phyloP scores from a whole-genome alignment of 2,329 filamentous ascomycete species.

The Orbilia brochopaga region DNA sequence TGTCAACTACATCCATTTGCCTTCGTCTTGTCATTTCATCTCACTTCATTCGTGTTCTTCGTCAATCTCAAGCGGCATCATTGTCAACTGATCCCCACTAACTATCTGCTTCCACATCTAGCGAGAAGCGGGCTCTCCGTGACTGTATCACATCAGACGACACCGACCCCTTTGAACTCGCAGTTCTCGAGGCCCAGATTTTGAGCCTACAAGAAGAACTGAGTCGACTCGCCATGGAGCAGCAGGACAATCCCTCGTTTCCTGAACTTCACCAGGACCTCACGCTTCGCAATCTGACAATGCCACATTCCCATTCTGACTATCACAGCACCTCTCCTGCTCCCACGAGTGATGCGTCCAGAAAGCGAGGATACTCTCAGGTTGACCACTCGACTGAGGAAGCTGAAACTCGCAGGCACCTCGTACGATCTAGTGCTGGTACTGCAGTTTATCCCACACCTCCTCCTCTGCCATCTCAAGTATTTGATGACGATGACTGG shows the following conservation, averaged over 20 bases:
- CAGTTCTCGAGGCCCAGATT: conserved; percentile 28
- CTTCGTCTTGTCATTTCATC: not conserved
- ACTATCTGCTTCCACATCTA: conserved; percentile 4
- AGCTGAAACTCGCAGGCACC: conserved; percentile 22
- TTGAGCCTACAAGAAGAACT: conserved; percentile 33
- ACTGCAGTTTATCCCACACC: not conserved
- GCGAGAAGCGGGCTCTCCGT: conserved; percentile 35
- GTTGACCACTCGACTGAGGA: conserved; percentile 30
- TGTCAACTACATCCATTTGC: not conserved
- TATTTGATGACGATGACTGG: not conserved
- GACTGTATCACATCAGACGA: conserved; percentile 27
- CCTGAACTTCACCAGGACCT: not conserved
- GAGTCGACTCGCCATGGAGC: conserved; percentile 25
- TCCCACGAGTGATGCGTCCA: conserved; percentile 2
- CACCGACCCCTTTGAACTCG: conserved; percentile 18
- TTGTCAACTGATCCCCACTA: not conserved
- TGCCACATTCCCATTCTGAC: not conserved
- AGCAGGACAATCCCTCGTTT: conserved; percentile 8
- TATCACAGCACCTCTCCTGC: not conserved
- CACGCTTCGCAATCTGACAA: not conserved
- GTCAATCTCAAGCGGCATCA: not conserved
- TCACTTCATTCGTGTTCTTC: not conserved
- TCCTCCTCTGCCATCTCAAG: not conserved
- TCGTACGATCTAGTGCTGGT: conserved; percentile 2
- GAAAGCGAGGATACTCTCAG: conserved; percentile 35